These are phyloP conservation scores for Tulasnella calospora DNA, from an alignment of 768 basidiomycete species.

Conservation along the genomic window DNA sequence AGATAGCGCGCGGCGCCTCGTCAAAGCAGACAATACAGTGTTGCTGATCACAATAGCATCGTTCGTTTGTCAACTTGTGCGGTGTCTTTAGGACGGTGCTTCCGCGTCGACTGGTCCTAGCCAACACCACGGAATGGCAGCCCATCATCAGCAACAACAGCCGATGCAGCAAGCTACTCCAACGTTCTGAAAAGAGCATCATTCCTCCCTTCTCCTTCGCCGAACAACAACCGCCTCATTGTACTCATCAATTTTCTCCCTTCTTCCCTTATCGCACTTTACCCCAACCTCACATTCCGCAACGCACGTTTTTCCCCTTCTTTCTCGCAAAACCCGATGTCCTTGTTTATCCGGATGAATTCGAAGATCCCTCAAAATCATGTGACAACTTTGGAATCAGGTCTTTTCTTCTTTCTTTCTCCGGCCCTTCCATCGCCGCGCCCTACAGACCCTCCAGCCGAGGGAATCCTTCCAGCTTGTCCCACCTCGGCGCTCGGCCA, in stretches of 20 bases:
- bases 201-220: not conserved
- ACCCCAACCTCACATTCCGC: not conserved
- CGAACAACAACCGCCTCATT: conserved; percentile 1
- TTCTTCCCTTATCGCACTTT: not conserved
- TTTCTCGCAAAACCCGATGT: not conserved
- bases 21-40: not conserved
- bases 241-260: not conserved
- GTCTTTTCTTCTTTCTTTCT: not conserved
- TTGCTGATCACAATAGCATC: conserved; percentile 5
- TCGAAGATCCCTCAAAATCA: not conserved
- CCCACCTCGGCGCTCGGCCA: not conserved
- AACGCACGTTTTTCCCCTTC: not conserved
- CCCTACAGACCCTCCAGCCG: not conserved
- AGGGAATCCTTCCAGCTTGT: not conserved
- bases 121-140: not conserved
- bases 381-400: conserved; percentile 2
- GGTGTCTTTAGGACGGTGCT: conserved; percentile 3
- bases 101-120: not conserved
- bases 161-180: conserved; percentile 27
- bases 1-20: not conserved
- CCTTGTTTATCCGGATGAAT: conserved; percentile 8
- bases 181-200: not conserved
- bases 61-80: not conserved
- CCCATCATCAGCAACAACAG: conserved; percentile 20
- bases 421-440: not conserved